Base-by-base conservation (phyloP, 331 rosid genomes). In the Malus hybrid region DNA sequence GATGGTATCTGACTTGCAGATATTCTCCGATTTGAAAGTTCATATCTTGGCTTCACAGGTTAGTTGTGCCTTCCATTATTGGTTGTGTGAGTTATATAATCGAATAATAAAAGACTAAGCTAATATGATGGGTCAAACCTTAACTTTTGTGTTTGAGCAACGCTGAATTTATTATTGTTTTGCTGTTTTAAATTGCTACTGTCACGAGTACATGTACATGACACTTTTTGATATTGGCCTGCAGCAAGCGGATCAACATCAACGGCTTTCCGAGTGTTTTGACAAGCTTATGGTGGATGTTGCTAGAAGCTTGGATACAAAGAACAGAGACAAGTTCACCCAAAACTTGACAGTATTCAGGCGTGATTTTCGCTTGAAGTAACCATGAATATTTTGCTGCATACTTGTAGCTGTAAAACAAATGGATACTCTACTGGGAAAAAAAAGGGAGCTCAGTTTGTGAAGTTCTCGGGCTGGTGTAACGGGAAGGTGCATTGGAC, bases 21-120 rank as follows among this genome's bases (percentile, higher is more conserved):
- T 90, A 66, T 92, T 92, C 86, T 76, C 99, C 30, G 97, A 94
- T 86, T 84, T 94, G 84, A 94, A 94, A 83, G 90, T 82, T 60
- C 90, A 88, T 83, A 92, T 94, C 75, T 75, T 94, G 86, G 89
- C 97, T 55, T 90, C 96, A 29, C 99, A 94, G 99, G 99, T 89
- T 73, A 80, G 87, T 83, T 58, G 46, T 53, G 24, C 52, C 79
- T 68, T 69, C 52, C 73, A 50, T 50, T 20, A 18, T 32, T 20
- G 68, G 29, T 30, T 77, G 26, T 63, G 19, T 22, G 48, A 13
- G 19, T 60, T 28, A 22, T 22, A 13, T 34, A 22, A 22, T 19
- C 29, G 67, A 72, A 55, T 48, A 22, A 50, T 70, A 11, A 26
- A 55, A 1, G 64, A 29, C 20, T 20, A 20, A n/a, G 65, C 6